phyloP scores from a whole-genome alignment of 2,329 filamentous ascomycete genomes.

The Metarhizium guizhouense region DNA sequence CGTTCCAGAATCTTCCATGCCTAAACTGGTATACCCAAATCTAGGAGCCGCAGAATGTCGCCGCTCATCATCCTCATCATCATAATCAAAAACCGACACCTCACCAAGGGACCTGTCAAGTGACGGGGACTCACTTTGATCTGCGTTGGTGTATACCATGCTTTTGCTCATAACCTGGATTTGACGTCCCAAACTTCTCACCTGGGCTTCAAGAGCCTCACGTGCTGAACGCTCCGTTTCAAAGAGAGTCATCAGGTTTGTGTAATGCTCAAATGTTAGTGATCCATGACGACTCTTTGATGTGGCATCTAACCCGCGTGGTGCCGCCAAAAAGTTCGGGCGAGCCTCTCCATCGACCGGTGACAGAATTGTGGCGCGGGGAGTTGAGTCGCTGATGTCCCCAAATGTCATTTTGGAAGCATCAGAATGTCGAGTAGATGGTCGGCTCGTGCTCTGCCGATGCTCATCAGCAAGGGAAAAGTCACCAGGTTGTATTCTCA shows the following conservation, averaged over 20 bases:
- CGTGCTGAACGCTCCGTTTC: slow-evolving; percentile 48
- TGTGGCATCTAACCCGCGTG: slow-evolving; percentile 11
- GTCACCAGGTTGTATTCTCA: slow-evolving; percentile 1
- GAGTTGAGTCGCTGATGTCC: slow-evolving; percentile 35
- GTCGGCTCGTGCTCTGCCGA: slow-evolving; percentile 9
- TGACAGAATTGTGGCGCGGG: slow-evolving; percentile 22
- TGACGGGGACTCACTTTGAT: slow-evolving; percentile 20
- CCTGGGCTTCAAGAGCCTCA: slow-evolving; percentile 45
- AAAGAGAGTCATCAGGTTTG: slow-evolving; percentile 41
- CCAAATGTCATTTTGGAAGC: slow-evolving; percentile 35
- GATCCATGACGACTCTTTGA: slow-evolving; percentile 20
- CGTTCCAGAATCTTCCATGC: slow-evolving; percentile 26
- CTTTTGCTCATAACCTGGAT: slow-evolving; percentile 37
- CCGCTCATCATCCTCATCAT: slow-evolving; percentile 27
- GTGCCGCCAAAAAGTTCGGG: slow-evolving; percentile 36
- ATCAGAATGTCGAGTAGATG: slow-evolving; percentile 30
- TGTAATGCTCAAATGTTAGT: slow-evolving; percentile 38
- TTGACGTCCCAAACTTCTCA: slow-evolving; percentile 42
- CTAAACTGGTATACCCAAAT: not conserved
- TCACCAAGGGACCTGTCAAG: slow-evolving; percentile 27
- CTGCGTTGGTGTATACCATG: slow-evolving; percentile 11
- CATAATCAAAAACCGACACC: slow-evolving; percentile 33
- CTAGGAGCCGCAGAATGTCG: slow-evolving; percentile 1
- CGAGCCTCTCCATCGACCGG: slow-evolving; percentile 16
- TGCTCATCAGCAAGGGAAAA: slow-evolving; percentile 1